phyloP scores from a whole-genome alignment of 2,329 filamentous ascomycete genomes.

The Xylaria sp. region DNA sequence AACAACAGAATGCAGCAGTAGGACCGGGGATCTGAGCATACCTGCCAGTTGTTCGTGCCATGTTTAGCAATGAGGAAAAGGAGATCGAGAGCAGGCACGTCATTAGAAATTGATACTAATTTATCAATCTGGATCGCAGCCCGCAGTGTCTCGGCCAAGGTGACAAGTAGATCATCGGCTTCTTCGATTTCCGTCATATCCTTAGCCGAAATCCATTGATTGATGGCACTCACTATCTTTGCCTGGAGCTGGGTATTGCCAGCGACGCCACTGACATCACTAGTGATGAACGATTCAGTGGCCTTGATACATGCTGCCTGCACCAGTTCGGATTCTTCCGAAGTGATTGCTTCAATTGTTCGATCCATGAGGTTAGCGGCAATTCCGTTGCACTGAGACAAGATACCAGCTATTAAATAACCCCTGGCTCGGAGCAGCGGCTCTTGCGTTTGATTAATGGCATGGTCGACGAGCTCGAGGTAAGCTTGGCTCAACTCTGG shows the following conservation, averaged over 20 bases:
- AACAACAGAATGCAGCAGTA: not conserved
- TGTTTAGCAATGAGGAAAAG: constrained; percentile 90
- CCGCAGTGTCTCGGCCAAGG: constrained; percentile 83
- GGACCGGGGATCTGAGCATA: constrained; percentile 25
- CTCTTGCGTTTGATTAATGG: constrained; percentile 71
- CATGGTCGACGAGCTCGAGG: constrained; percentile 79
- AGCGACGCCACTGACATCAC: constrained; percentile 52
- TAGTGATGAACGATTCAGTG: constrained; percentile 69
- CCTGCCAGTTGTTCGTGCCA: constrained; percentile 86
- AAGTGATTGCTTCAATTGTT: constrained; percentile 75
- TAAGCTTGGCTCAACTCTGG: constrained; percentile 74
- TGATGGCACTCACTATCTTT: constrained; percentile 63
- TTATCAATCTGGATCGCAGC: constrained; percentile 83
- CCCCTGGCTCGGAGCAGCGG: constrained; percentile 84
- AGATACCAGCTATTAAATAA: constrained; percentile 81
- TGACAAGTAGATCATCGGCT: constrained; percentile 89
- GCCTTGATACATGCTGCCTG: constrained; percentile 91
- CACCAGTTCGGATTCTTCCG: constrained; percentile 83
- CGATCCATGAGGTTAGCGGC: constrained; percentile 71
- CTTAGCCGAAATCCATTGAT: constrained; percentile 77
- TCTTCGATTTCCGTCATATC: constrained; percentile 85
- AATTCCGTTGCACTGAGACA: constrained; percentile 72
- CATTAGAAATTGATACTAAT: constrained; percentile 72
- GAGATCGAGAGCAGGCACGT: constrained; percentile 76
- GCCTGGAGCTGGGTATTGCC: constrained; percentile 59